Evolutionary conservation across 208 protist genomes (phyloP), one percentile per base, ranked within the genome.

Genomic region (Trypanosoma boissoni): DNA sequence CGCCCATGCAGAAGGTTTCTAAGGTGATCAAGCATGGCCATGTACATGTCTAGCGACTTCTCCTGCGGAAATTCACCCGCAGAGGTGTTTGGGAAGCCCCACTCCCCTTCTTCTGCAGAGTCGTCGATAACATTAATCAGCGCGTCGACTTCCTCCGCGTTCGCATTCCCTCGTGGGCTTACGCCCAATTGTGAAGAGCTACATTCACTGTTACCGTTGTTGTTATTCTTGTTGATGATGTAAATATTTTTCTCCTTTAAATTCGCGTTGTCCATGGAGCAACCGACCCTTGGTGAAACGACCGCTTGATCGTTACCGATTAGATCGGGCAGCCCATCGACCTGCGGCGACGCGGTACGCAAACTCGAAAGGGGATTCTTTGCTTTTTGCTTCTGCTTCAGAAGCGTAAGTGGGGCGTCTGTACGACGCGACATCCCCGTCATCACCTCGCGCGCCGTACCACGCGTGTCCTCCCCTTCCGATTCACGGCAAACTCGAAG

Each of bases 1-100:
- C 42, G 23, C 29, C 45, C 23, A 44, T 93, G 72, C 9, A 94
- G 72, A 29, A 94, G 51, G 24, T 78, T 75, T 56, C 78, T 88
- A 6, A 94, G 63, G 72, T 91, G 83, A 63, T 89, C 81, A 50
- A 94, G 68, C 87, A 94, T 94, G 64, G 79, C 83, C 9, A 78
- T 27, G 55, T 94, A 94, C 21, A 72, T 80, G 20, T 88, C 78
- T 55, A 83, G 72, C 12, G 79, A 80, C 48, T 44, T 67, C 36
- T 62, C 64, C 9, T 23, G 4, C 27, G 10, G 34, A 39, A 23
- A 2, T 16, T 62, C 46, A 14, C 26, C 18, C 18, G 64, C 55
- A 34, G 20, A 26, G 20, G 37, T 16, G 26, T 55, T 62, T 5
- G 8, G 2, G 2, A 37, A 18, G n/a, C 34, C 49, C 3, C 28